Conservation (phyloP, 495 filamentous ascomycete species). For the Neurospora terricola region DNA sequence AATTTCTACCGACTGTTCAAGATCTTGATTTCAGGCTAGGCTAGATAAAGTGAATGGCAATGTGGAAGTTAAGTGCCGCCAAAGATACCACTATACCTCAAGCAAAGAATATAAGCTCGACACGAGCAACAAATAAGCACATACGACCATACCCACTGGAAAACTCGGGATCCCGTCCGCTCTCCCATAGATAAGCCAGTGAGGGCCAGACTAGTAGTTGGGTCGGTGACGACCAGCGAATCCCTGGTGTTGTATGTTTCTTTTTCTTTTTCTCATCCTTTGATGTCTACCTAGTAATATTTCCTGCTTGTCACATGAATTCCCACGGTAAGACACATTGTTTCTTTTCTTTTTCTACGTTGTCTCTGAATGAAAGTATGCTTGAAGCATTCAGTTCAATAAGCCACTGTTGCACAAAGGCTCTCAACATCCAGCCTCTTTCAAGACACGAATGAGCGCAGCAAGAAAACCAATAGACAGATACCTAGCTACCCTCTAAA, state of each 20-base stretch:
- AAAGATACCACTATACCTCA: too few species aligned
- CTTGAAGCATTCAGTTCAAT: not conserved
- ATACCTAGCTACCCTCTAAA: not conserved
- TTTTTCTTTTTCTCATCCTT: too few species aligned
- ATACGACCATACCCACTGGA: conserved; percentile 10
- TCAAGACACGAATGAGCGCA: not conserved
- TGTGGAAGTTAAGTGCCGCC: too few species aligned
- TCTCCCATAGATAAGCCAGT: conserved; percentile 36
- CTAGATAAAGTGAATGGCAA: too few species aligned
- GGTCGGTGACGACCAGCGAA: conserved; percentile 25
- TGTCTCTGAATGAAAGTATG: not conserved
- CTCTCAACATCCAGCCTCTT: too few species aligned
- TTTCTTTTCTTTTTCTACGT: not conserved
- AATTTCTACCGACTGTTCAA: too few species aligned
- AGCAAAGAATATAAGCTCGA: not conserved
- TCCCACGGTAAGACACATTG: too few species aligned
- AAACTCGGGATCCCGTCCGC: conserved; percentile 42
- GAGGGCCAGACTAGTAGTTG: conserved; percentile 20
- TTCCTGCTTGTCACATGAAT: not conserved
- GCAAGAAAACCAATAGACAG: not conserved
- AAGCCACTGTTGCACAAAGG: not conserved
- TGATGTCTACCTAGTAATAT: too few species aligned
- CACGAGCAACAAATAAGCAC: not conserved
- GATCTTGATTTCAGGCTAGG: too few species aligned
- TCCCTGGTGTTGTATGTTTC: conserved; percentile 25